Conservation (phyloP, 306 rosid genomes). For the Quercus ilex region DNA sequence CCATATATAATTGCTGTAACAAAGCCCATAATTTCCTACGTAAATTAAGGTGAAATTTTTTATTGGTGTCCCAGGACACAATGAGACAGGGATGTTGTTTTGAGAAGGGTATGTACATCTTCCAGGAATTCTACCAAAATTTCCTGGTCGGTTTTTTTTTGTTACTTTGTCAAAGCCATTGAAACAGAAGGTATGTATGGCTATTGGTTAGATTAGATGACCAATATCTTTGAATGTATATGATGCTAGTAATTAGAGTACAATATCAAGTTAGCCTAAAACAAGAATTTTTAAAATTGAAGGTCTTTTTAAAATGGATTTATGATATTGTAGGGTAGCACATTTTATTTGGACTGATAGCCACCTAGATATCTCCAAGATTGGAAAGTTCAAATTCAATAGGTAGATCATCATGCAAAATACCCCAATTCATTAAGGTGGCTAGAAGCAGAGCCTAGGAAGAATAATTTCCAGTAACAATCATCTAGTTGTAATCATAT, state of each 20-base stretch:
- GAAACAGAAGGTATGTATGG: slow-evolving; percentile 61
- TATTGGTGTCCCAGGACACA: neutral
- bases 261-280: neutral
- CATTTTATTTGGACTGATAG: neutral
- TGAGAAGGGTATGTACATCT: slow-evolving; percentile 28
- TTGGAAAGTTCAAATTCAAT: neutral
- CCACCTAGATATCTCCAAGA: neutral
- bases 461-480: too few species aligned
- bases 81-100: neutral
- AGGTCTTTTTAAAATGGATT: neutral
- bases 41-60: neutral
- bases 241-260: slow-evolving; percentile 5
- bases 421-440: too few species aligned
- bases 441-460: too few species aligned
- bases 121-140: slow-evolving; percentile 69
- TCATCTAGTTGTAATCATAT: too few species aligned
- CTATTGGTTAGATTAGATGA: neutral
- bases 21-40: neutral
- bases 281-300: neutral
- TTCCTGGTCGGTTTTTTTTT: slow-evolving; percentile 70
- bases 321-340: neutral
- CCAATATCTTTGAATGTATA: neutral
- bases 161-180: slow-evolving; percentile 74
- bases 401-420: too few species aligned
- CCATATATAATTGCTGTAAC: neutral